phyloP scores from a whole-genome alignment of 2,329 filamentous ascomycete genomes.

The Ceratocystis papillata region DNA sequence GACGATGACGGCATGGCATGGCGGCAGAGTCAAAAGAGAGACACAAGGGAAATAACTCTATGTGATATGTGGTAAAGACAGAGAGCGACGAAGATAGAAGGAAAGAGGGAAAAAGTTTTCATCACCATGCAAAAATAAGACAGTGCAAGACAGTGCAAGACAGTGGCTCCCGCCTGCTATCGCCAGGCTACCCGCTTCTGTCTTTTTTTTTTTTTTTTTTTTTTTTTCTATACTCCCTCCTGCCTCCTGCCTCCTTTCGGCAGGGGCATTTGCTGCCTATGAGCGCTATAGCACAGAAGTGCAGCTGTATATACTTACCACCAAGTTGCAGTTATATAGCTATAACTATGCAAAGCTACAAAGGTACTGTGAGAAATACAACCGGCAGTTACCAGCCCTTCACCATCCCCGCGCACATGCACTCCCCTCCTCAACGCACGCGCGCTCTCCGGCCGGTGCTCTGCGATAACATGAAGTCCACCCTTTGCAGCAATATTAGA shows the following conservation, averaged over 20 bases:
- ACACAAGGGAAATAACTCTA: no score
- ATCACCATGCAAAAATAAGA: no score
- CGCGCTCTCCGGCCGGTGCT: neutral
- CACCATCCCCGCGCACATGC: neutral
- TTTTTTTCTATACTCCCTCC: neutral
- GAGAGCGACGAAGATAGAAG: neutral
- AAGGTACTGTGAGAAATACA: neutral
- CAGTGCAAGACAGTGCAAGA: no score
- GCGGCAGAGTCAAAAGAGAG: no score
- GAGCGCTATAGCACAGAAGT: neutral
- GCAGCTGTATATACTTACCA: neutral
- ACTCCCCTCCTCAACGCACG: neutral
- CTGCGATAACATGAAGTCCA: neutral
- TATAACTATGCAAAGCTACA: neutral
- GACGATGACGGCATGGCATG: no score
- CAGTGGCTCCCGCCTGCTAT: no score
- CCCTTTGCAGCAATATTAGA: neutral
- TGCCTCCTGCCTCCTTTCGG: neutral
- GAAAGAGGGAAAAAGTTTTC: neutral
- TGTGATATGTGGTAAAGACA: no score
- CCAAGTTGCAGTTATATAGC: neutral
- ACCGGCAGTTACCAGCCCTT: neutral
- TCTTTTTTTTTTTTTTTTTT: neutral
- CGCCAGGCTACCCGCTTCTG: no score
- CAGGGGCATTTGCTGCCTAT: neutral